phyloP scores from a whole-genome alignment of 306 rosid species.

The Cajanus cajan region DNA sequence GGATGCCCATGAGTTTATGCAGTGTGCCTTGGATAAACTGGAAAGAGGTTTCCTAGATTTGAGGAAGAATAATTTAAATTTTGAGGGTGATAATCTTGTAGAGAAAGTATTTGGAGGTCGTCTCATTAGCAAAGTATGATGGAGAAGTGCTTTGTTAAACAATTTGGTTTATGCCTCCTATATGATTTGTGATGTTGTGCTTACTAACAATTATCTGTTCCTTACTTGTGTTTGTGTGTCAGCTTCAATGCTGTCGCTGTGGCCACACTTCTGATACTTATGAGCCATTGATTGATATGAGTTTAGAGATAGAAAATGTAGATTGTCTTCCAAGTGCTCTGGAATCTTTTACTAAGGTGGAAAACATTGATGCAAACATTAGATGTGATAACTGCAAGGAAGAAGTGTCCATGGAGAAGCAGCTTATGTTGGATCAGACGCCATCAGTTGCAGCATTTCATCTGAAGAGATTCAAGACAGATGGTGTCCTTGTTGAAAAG shows the following conservation, averaged over 20 bases:
- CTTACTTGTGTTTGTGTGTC: conserved; percentile 34
- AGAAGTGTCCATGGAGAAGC: conserved; percentile 75
- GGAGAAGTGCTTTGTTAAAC: neutral
- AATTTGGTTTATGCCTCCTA: neutral
- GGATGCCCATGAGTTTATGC: conserved; percentile 95
- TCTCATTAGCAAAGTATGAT: conserved; percentile 69
- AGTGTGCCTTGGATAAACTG: conserved; percentile 75
- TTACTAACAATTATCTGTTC: neutral
- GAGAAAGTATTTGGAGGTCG: conserved; percentile 77
- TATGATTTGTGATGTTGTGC: neutral
- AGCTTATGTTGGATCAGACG: conserved; percentile 59
- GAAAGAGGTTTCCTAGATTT: conserved; percentile 50
- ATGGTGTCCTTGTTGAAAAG: conserved; percentile 62
- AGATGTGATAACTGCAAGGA: conserved; percentile 71
- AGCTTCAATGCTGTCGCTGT: conserved; percentile 81
- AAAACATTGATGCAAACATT: conserved; percentile 62
- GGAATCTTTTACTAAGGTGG: conserved; percentile 78
- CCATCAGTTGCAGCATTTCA: conserved; percentile 83
- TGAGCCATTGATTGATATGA: conserved; percentile 81
- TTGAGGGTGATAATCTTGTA: conserved; percentile 52
- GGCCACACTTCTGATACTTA: conserved; percentile 62
- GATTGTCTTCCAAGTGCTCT: conserved; percentile 67
- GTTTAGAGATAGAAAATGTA: conserved; percentile 78
- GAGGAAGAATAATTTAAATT: conserved; percentile 25
- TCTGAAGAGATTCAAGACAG: conserved; percentile 78